phyloP scores from a whole-genome alignment of 139 green algal genomes.

The Microglena sp. region DNA sequence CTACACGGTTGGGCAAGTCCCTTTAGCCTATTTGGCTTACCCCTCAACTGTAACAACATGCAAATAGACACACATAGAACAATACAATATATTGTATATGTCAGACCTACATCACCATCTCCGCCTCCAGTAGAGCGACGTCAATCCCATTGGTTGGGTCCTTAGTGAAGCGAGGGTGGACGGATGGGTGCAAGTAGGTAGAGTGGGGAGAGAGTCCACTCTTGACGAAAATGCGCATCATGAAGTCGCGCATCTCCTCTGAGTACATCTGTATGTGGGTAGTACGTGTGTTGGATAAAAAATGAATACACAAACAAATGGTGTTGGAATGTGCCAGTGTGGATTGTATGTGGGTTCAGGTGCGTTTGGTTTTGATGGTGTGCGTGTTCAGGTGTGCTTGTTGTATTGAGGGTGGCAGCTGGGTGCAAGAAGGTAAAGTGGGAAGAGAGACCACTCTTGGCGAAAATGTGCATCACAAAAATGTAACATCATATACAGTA shows the following conservation, averaged over 20 bases:
- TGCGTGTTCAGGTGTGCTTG: too few species aligned
- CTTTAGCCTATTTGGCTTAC: background rate
- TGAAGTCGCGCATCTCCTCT: too few species aligned
- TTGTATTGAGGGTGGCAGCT: constrained; percentile 34
- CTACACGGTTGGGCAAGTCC: background rate
- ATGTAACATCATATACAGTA: too few species aligned
- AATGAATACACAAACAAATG: too few species aligned
- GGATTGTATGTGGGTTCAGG: too few species aligned
- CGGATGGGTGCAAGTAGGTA: constrained; percentile 39
- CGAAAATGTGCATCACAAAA: constrained; percentile 11
- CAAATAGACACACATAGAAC: too few species aligned
- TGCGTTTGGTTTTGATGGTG: too few species aligned
- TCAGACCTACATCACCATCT: constrained; percentile 76
- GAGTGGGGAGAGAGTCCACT: constrained; percentile 25
- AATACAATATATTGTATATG: too few species aligned
- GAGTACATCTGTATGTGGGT: too few species aligned
- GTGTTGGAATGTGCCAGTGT: too few species aligned
- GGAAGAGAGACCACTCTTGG: constrained; percentile 28
- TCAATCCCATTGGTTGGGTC: constrained; percentile 40
- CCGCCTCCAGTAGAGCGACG: constrained; percentile 50
- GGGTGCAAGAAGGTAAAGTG: constrained; percentile 34
- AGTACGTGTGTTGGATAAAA: too few species aligned
- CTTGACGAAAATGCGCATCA: constrained; percentile 16
- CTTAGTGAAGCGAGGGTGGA: constrained; percentile 39
- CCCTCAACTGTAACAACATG: too few species aligned